Evolutionary conservation across 306 rosid genomes (phyloP).

Genomic region (Fragaria ananassa): DNA sequence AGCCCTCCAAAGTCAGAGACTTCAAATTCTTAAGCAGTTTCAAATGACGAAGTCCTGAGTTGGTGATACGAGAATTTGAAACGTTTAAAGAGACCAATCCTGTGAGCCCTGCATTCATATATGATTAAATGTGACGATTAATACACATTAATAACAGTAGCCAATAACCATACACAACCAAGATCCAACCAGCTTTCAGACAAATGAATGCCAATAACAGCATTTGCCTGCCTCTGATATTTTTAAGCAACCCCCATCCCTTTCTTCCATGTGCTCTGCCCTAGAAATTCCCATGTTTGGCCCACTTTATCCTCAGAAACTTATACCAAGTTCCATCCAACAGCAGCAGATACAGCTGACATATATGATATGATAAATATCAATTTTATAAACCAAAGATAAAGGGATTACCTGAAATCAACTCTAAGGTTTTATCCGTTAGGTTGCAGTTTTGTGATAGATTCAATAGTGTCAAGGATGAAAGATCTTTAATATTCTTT

Average conservation of each 20-base stretch:
- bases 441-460: constrained; percentile 86
- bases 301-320: neutral
- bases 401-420: constrained; percentile 61
- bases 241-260: neutral
- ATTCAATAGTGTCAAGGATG: constrained; percentile 74
- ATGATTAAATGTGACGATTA: constrained; percentile 12
- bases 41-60: constrained; percentile 68
- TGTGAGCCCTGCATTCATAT: constrained; percentile 61
- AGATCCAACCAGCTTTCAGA: neutral
- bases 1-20: constrained; percentile 79
- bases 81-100: constrained; percentile 72
- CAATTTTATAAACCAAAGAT: constrained; percentile 10
- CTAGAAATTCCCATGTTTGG: neutral
- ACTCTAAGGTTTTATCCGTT: constrained; percentile 78
- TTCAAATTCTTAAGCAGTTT: constrained; percentile 71
- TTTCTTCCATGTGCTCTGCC: neutral
- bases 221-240: neutral
- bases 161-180: neutral
- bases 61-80: constrained; percentile 72
- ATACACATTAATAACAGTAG: neutral
- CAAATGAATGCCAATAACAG: neutral
- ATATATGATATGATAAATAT: neutral
- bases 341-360: constrained; percentile 12
- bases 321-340: neutral
- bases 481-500: constrained; percentile 75